Percentiles rank a stretch among this genome's conserved stretches.
Conservation (phyloP, 1,284 basidiomycete genomes). For the Ustilago cynodontis region DNA sequence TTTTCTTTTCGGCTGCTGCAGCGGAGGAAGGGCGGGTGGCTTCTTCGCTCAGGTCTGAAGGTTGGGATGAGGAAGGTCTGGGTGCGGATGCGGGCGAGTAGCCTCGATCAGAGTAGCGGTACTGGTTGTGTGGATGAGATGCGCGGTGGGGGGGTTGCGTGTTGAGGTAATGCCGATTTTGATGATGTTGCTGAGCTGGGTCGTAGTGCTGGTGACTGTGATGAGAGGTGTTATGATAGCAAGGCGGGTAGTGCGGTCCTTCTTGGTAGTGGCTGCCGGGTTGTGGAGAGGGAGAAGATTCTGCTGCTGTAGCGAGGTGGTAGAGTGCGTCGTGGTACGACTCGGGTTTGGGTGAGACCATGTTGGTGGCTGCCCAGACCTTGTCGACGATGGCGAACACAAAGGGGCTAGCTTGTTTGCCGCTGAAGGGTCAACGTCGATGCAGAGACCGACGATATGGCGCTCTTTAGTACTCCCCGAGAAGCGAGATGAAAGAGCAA, state of each 20-base stretch:
- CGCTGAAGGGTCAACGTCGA: too few species aligned
- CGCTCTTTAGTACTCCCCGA: background rate
- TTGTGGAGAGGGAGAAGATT: constrained; percentile 45
- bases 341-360: constrained; percentile 43
- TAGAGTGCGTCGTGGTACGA: constrained; percentile 50
- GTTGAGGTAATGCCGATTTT: constrained; percentile 21
- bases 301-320: constrained; percentile 43
- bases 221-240: constrained; percentile 5
- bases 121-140: constrained; percentile 26
- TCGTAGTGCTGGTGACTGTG: constrained; percentile 15
- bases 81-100: constrained; percentile 29
- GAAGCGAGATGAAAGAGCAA: background rate
- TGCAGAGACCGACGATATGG: too few species aligned
- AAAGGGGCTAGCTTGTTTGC: too few species aligned
- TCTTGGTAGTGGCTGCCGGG: constrained; percentile 22
- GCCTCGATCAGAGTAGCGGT: constrained; percentile 26
- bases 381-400: too few species aligned
- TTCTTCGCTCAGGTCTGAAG: constrained; percentile 11
- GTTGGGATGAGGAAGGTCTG: constrained; percentile 5
- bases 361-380: background rate
- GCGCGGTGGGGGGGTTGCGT: constrained; percentile 15
- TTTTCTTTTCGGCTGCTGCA: constrained; percentile 41
- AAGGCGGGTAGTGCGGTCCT: constrained; percentile 8
- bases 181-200: constrained; percentile 8
- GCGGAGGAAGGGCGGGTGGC: background rate